A percentile compares a stretch with the other conserved stretches of the same genome.
phyloP scores from a whole-genome alignment of 441 rosid genomes.

The Eruca vesicaria region DNA sequence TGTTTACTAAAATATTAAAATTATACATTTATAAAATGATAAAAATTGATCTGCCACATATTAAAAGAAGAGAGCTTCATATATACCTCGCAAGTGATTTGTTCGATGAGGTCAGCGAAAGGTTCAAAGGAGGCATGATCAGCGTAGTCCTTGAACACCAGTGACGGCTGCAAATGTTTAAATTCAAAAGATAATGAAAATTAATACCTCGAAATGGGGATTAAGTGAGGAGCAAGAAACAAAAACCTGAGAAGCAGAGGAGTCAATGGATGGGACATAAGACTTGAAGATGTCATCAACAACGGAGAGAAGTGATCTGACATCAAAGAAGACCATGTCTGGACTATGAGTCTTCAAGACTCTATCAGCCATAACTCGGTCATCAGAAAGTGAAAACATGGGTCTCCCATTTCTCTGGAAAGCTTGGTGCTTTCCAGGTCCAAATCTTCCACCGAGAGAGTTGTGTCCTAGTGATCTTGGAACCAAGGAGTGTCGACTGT shows the following conservation, averaged over 20 bases:
- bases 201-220: not conserved
- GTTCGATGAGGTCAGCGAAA: slow-evolving; percentile 42
- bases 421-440: slow-evolving; percentile 35
- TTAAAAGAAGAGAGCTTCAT: not conserved
- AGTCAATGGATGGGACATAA: slow-evolving; percentile 45
- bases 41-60: too few relatives aligned
- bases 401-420: slow-evolving; percentile 38
- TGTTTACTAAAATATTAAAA: too few relatives aligned
- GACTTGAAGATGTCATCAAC: slow-evolving; percentile 76
- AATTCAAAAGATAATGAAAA: not conserved
- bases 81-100: slow-evolving; percentile 48
- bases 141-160: slow-evolving; percentile 32
- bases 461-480: slow-evolving; percentile 30
- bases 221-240: slow-evolving; percentile 1
- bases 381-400: slow-evolving; percentile 54
- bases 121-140: slow-evolving; percentile 38
- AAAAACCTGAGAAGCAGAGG: slow-evolving; percentile 32
- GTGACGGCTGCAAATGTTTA: slow-evolving; percentile 24
- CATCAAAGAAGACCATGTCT: slow-evolving; percentile 62
- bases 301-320: slow-evolving; percentile 57
- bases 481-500: slow-evolving; percentile 16
- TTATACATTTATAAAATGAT: too few relatives aligned
- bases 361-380: slow-evolving; percentile 57
- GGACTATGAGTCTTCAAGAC: slow-evolving; percentile 64
- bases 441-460: slow-evolving; percentile 32